Evolutionary conservation across 352 stramenopile species (phyloP).

Genomic region (Phytopythium helicoides): DNA sequence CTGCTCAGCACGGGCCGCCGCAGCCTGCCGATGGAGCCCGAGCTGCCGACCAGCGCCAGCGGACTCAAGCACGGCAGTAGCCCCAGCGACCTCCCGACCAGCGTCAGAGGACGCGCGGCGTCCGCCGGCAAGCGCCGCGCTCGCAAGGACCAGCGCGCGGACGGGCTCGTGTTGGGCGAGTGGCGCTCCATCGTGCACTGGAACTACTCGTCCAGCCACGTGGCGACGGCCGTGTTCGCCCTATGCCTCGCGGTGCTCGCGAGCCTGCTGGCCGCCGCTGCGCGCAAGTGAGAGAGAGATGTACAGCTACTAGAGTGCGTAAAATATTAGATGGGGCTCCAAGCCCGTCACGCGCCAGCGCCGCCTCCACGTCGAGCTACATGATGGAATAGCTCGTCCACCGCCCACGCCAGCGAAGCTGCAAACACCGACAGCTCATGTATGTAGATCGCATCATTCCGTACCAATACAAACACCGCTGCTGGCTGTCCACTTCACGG

Average conservation of each 20-base stretch:
- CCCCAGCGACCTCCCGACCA: not conserved
- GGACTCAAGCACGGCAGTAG: not conserved
- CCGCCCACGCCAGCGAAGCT: not conserved
- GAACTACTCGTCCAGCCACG: not conserved
- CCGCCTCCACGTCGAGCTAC: not conserved
- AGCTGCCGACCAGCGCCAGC: not conserved
- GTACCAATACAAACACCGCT: too few relatives aligned
- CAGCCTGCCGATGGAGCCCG: conserved; percentile 17
- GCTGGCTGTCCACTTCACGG: too few relatives aligned
- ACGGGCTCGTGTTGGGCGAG: not conserved
- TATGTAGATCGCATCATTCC: too few relatives aligned
- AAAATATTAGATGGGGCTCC: conserved; percentile 7
- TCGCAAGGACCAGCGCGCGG: not conserved
- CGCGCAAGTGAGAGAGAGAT: not conserved
- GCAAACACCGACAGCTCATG: not conserved
- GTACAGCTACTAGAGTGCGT: not conserved
- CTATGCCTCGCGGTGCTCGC: conserved; percentile 2
- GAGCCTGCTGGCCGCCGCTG: conserved; percentile 1
- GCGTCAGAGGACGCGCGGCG: not conserved
- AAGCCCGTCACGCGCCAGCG: not conserved
- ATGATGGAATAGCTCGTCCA: conserved; percentile 1
- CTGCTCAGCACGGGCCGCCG: conserved; percentile 11
- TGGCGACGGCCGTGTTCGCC: conserved; percentile 1
- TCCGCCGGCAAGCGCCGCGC: not conserved
- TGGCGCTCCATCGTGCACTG: conserved; percentile 1